Conservation (phyloP, 495 filamentous ascomycete genomes). For the Penicillium soppii region DNA sequence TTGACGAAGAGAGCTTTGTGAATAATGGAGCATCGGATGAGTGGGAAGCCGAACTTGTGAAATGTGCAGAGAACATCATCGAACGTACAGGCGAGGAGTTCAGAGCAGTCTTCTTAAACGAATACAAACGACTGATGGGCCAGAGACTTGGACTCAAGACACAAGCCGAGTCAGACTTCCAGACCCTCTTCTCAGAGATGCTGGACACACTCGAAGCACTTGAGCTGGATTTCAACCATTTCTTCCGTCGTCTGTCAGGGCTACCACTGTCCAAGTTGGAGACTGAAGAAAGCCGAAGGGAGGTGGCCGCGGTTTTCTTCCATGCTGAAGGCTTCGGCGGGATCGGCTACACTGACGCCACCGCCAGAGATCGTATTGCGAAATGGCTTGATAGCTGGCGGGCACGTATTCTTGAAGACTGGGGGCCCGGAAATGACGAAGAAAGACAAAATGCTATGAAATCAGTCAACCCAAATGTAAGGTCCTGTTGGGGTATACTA, state of each 20-base stretch:
- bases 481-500: not conserved
- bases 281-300: conserved; percentile 56
- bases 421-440: conserved; percentile 55
- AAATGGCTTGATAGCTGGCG: conserved; percentile 78
- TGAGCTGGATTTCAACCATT: conserved; percentile 87
- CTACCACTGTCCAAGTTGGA: conserved; percentile 58
- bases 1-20: conserved; percentile 70
- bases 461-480: conserved; percentile 76
- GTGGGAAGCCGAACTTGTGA: conserved; percentile 63
- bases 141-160: conserved; percentile 70
- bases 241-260: conserved; percentile 73
- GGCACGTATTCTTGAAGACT: conserved; percentile 66
- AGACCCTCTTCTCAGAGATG: conserved; percentile 69
- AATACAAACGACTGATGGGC: conserved; percentile 84
- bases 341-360: conserved; percentile 53
- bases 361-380: conserved; percentile 61
- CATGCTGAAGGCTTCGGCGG: conserved; percentile 61
- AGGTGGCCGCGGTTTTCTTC: conserved; percentile 67
- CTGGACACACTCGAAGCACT: conserved; percentile 79
- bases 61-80: conserved; percentile 81
- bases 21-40: conserved; percentile 68
- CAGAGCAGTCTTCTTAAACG: conserved; percentile 76
- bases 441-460: conserved; percentile 74
- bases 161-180: conserved; percentile 68
- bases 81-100: conserved; percentile 77